phyloP scores from a whole-genome alignment of 2,329 filamentous ascomycete species.

The Ophiostoma himal-ulmi region DNA sequence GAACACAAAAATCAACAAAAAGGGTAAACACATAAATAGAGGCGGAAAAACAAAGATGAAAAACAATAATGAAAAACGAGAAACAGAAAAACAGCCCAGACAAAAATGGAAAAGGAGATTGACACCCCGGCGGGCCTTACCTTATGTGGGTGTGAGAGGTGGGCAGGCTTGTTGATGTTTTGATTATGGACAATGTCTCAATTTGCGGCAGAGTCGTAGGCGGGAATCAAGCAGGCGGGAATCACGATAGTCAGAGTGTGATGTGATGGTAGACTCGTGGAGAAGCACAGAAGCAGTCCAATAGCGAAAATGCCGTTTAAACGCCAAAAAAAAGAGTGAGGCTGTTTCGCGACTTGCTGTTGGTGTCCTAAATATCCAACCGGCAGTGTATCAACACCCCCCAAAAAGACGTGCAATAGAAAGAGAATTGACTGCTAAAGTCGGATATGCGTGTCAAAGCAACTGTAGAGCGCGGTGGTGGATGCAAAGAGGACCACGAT shows the following conservation, averaged over 20 bases:
- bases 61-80: constrained; percentile 2
- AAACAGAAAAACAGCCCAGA: not conserved
- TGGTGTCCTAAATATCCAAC: constrained; percentile 23
- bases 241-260: not conserved
- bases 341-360: constrained; percentile 16
- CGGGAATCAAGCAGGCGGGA: not conserved
- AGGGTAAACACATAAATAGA: not conserved
- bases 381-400: not conserved
- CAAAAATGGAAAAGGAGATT: constrained; percentile 14
- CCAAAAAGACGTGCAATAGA: constrained; percentile 11
- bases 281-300: not conserved
- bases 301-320: not conserved
- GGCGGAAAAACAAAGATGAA: constrained; percentile 1
- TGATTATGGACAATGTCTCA: constrained; percentile 14
- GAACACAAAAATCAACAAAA: constrained; percentile 1
- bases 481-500: constrained; percentile 15
- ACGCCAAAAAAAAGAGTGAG: not conserved
- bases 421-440: constrained; percentile 7
- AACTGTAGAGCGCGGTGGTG: constrained; percentile 17
- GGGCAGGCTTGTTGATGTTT: constrained; percentile 22
- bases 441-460: constrained; percentile 14
- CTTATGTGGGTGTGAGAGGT: constrained; percentile 19
- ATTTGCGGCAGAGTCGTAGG: constrained; percentile 11
- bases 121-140: constrained; percentile 19
- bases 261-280: not conserved